Evolutionary conservation across 176 grass and related monocot species (phyloP), one percentile per base, ranked within the genome.

Genomic region (Stipa capillata): DNA sequence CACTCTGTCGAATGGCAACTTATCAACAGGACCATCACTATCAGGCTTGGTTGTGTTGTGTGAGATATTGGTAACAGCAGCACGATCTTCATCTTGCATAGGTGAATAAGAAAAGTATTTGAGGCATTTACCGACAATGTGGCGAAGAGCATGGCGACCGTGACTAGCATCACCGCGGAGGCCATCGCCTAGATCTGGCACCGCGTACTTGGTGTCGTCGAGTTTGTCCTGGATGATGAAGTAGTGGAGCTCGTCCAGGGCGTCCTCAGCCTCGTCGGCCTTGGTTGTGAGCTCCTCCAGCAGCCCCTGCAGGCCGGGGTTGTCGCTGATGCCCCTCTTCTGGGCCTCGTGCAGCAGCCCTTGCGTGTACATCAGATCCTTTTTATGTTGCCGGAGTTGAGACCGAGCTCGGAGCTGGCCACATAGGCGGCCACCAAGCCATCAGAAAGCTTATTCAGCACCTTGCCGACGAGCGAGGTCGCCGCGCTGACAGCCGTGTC

Each of bases 311-410:
- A 35, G 16, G 4, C 16, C 17, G 1, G 0, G 7, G 7, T 35
- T 63, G 17, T 10, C 6, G 7, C 3, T 8, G 7, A 20, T 2
- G 2, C 31, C 58, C 6, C 58, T 61, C 4, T 0, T 4, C 7
- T 33, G 15, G 29, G 58, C 58, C 3, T 7, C 58, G 0, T 4
- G 0, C 1, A 62, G 16, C 6, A 62, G 31, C 16, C 59, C 59
- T 0, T 18, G 7, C 0, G 16, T 35, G 3, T 3, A 0, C 59
- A 9, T 0, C 6, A 62, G 59, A 18, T 34, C 16, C 0, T 3
- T 0, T 18, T 61, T 61, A 62, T 62, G 15, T 62, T 4, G 0
- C 0, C 1, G 0, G 6, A 18, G 59, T 62, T 62, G 59, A 35
- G 59, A 15, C 31, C 59, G 16, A 62, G 59, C 31, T 20, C 6